phyloP scores from a whole-genome alignment of 257 asterid species.

The Salvia rosmarinus region DNA sequence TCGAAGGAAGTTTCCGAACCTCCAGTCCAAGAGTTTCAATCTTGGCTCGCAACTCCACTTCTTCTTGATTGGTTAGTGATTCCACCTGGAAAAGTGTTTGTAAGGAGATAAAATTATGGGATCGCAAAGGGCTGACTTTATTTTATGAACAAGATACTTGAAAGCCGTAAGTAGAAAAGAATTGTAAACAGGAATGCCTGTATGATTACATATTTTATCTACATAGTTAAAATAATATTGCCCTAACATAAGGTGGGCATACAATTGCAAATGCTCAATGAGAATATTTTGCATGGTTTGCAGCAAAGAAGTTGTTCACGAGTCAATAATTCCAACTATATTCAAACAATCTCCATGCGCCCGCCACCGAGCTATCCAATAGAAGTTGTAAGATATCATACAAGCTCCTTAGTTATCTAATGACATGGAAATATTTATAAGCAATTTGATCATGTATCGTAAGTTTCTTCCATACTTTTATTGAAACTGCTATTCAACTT shows the following conservation, averaged over 20 bases:
- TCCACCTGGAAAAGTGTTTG: slow-evolving; percentile 64
- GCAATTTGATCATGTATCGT: background rate
- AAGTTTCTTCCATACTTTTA: background rate
- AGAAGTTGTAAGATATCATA: background rate
- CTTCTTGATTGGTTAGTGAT: slow-evolving; percentile 87
- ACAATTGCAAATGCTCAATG: background rate
- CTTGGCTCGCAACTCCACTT: slow-evolving; percentile 92
- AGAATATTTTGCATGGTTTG: background rate
- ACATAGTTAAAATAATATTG: background rate
- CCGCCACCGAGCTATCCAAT: background rate
- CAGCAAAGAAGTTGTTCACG: background rate
- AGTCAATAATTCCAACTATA: background rate
- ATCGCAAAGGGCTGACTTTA: background rate
- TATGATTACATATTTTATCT: background rate
- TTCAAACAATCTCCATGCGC: background rate
- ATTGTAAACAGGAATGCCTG: background rate
- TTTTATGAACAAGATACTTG: background rate
- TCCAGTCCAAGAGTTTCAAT: slow-evolving; percentile 81
- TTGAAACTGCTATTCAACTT: slow-evolving; percentile 20
- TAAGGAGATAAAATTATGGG: background rate
- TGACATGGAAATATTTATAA: background rate
- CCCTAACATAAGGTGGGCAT: background rate
- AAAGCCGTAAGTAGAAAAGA: background rate
- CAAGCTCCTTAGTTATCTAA: background rate
- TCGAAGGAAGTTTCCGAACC: slow-evolving; percentile 77